These are phyloP conservation scores for Hyphopichia khmerensis DNA, from an alignment of 1,139 yeast genomes.

Conservation along the genomic window DNA sequence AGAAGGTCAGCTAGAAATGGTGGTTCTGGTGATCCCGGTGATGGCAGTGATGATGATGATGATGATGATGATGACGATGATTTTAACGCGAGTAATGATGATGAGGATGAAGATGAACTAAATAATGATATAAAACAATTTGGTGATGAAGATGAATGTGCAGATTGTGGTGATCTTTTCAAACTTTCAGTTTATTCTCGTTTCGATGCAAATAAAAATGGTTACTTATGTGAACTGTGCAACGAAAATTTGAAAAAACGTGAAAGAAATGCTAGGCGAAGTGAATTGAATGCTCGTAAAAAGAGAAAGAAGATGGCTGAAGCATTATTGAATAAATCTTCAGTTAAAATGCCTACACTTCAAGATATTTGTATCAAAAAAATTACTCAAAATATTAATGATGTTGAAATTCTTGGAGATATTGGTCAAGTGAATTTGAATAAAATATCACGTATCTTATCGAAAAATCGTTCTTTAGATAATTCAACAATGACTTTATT, in stretches of 20 bases:
- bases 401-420: constrained; percentile 77
- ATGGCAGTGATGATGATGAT: constrained; percentile 17
- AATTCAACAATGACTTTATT: constrained; percentile 72
- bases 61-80: constrained; percentile 29
- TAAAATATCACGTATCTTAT: constrained; percentile 70
- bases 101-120: constrained; percentile 23
- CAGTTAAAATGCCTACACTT: constrained; percentile 61
- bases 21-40: constrained; percentile 19
- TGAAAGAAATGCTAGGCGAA: constrained; percentile 47
- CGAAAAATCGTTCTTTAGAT: constrained; percentile 77
- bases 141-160: constrained; percentile 57
- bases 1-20: constrained; percentile 28
- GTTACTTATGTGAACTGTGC: constrained; percentile 69
- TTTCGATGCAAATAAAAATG: constrained; percentile 45
- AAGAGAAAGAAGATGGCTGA: constrained; percentile 78
- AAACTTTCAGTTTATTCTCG: constrained; percentile 66
- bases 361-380: constrained; percentile 78
- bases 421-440: constrained; percentile 66
- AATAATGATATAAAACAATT: constrained; percentile 24
- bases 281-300: constrained; percentile 64
- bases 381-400: constrained; percentile 71
- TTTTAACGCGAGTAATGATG: constrained; percentile 31
- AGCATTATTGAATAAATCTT: constrained; percentile 73
- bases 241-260: constrained; percentile 43
- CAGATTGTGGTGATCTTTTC: constrained; percentile 58